phyloP scores from a whole-genome alignment of 2,329 filamentous ascomycete genomes.

The Capronia coronata region DNA sequence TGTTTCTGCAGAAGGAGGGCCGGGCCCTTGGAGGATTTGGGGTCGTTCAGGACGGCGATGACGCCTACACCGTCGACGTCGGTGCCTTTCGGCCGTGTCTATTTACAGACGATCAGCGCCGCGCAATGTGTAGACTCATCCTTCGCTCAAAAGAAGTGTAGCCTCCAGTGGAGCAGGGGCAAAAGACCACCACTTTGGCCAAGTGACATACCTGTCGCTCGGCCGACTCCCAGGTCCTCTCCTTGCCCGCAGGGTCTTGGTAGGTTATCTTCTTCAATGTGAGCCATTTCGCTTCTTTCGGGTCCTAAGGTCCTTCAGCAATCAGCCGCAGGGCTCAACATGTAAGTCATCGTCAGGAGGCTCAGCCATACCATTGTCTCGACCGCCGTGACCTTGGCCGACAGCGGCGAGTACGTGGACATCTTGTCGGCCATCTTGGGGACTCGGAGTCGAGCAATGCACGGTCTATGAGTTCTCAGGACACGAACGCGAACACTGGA shows the following conservation, averaged over 20 bases:
- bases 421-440: slow-evolving; percentile 25
- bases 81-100: slow-evolving; percentile 35
- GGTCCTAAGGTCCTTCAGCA: slow-evolving; percentile 59
- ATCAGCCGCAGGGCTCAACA: slow-evolving; percentile 41
- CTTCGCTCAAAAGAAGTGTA: background rate
- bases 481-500: slow-evolving; percentile 14
- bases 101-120: background rate
- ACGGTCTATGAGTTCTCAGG: slow-evolving; percentile 29
- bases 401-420: slow-evolving; percentile 23
- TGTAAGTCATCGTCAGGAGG: background rate
- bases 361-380: slow-evolving; percentile 23
- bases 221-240: slow-evolving; percentile 42
- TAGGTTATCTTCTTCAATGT: slow-evolving; percentile 40
- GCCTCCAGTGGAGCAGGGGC: too few relatives aligned
- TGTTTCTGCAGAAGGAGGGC: slow-evolving; percentile 45
- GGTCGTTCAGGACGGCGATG: slow-evolving; percentile 48
- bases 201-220: slow-evolving; percentile 39
- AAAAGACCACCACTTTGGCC: too few relatives aligned
- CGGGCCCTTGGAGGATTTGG: slow-evolving; percentile 33
- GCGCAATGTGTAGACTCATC: background rate
- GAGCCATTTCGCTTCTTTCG: slow-evolving; percentile 39
- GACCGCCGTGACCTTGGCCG: slow-evolving; percentile 23
- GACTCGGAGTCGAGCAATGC: slow-evolving; percentile 28
- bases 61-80: slow-evolving; percentile 57
- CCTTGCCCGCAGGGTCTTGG: slow-evolving; percentile 38